Percentiles rank a stretch among this genome's conserved stretches.
Evolutionary conservation across 2,329 filamentous ascomycete genomes (phyloP).

Genomic region (Fusarium verticillioides): DNA sequence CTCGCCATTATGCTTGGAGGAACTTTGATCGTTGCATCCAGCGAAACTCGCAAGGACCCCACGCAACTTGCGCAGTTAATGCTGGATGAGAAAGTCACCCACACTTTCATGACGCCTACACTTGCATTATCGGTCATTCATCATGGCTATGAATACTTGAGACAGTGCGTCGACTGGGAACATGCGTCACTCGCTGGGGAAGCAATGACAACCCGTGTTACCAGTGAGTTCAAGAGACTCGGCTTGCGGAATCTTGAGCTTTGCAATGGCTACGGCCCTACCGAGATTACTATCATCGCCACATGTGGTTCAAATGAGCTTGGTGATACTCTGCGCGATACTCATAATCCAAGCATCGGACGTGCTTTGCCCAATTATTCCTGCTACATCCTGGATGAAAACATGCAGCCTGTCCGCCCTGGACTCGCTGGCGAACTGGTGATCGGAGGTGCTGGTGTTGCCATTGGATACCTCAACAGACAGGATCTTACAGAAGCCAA

Average conservation of each 20-base stretch:
- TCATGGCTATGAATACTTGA: constrained; percentile 1
- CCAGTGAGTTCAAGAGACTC: not conserved
- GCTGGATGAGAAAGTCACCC: not conserved
- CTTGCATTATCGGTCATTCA: not conserved
- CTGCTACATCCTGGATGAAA: not conserved
- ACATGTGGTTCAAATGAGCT: not conserved
- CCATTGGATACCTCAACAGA: not conserved
- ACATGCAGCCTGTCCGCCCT: not conserved
- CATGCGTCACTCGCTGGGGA: not conserved
- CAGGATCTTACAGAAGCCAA: not conserved
- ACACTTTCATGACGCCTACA: constrained; percentile 10
- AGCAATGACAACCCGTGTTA: not conserved
- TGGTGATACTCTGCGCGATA: not conserved
- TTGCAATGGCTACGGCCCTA: not conserved
- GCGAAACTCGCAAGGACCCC: constrained; percentile 1
- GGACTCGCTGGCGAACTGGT: not conserved
- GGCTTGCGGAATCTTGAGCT: not conserved
- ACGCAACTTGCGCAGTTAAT: constrained; percentile 1
- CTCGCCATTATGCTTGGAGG: not conserved
- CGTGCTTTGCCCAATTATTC: constrained; percentile 1
- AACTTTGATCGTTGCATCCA: not conserved
- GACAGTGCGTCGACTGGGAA: not conserved
- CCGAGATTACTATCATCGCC: not conserved
- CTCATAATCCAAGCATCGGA: not conserved
- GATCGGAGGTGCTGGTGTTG: not conserved